A percentile compares a stretch with the other conserved stretches of the same genome.
phyloP scores from a whole-genome alignment of 2,329 filamentous ascomycete species.

The Calonectria honghensis region DNA sequence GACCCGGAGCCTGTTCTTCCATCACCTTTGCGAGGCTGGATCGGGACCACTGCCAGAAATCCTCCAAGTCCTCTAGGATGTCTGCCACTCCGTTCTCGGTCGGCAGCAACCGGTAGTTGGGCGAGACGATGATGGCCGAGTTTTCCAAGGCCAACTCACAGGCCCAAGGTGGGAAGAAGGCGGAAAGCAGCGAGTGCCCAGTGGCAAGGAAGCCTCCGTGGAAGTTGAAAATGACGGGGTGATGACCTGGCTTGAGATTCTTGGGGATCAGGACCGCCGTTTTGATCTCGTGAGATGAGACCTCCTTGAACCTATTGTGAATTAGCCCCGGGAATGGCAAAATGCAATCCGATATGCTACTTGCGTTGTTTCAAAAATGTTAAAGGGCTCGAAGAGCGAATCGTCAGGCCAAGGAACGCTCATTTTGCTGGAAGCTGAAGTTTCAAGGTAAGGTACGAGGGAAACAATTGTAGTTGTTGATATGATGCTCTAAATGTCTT shows the following conservation, averaged over 20 bases:
- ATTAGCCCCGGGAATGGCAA: not conserved
- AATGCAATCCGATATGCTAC: not conserved
- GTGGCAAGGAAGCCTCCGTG: conserved; percentile 55
- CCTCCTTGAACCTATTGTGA: conserved; percentile 46
- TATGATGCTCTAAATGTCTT: not conserved
- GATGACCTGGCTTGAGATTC: conserved; percentile 44
- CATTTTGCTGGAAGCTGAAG: conserved; percentile 34
- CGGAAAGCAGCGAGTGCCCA: conserved; percentile 46
- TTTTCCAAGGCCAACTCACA: conserved; percentile 50
- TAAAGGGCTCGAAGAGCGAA: conserved; percentile 47
- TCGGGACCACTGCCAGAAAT: conserved; percentile 54
- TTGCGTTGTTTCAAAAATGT: conserved; percentile 46
- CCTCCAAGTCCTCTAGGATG: conserved; percentile 53
- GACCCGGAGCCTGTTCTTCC: conserved; percentile 30
- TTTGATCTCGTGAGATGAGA: conserved; percentile 46
- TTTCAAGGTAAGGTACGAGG: not conserved
- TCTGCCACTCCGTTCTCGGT: conserved; percentile 52
- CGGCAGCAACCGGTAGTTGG: conserved; percentile 53
- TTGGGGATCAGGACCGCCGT: conserved; percentile 54
- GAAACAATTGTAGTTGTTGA: not conserved
- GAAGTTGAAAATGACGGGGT: conserved; percentile 51
- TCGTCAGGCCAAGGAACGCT: conserved; percentile 44
- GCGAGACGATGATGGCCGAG: conserved; percentile 52
- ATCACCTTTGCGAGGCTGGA: conserved; percentile 16
- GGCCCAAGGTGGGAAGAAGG: conserved; percentile 53